These are phyloP conservation scores for Diospyros lotus DNA, from an alignment of 148 eudicot species.

Conservation along the genomic window DNA sequence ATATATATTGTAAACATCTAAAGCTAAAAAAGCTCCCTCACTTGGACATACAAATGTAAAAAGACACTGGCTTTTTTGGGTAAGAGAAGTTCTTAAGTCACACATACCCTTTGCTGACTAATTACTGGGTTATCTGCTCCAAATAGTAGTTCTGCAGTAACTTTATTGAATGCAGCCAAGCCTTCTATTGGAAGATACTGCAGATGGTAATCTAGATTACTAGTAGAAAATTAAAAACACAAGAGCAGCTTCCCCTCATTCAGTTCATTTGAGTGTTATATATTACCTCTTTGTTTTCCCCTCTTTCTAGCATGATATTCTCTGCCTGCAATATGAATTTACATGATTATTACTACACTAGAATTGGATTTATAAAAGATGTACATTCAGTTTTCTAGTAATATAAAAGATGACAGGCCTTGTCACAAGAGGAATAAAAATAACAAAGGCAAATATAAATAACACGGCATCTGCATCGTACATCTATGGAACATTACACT, in stretches of 20 bases:
- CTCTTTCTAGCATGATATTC: slow-evolving; percentile 87
- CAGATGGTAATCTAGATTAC: slow-evolving; percentile 16
- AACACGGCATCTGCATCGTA: neutral
- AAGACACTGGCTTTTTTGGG: neutral
- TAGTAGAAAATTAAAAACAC: slow-evolving; percentile 14
- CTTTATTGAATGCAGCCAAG: slow-evolving; percentile 93
- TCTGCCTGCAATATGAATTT: slow-evolving; percentile 50
- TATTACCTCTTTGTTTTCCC: slow-evolving; percentile 93
- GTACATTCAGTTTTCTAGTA: neutral
- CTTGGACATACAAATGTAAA: neutral
- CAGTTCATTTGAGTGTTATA: neutral
- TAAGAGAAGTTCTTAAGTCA: slow-evolving; percentile 7
- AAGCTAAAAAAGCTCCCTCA: neutral
- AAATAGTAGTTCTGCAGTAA: slow-evolving; percentile 81
- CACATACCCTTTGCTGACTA: slow-evolving; percentile 68
- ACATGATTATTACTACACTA: neutral
- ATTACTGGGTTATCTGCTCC: slow-evolving; percentile 83
- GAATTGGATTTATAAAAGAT: neutral
- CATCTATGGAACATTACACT: neutral
- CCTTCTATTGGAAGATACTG: slow-evolving; percentile 99
- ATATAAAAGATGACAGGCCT: neutral
- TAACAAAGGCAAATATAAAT: neutral
- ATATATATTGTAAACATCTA: neutral
- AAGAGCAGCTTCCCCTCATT: slow-evolving; percentile 6
- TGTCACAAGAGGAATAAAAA: neutral